Evolutionary conservation across 306 rosid species (phyloP), one percentile per base, ranked within the genome.

Genomic region (Herpetospermum pedunculosum): DNA sequence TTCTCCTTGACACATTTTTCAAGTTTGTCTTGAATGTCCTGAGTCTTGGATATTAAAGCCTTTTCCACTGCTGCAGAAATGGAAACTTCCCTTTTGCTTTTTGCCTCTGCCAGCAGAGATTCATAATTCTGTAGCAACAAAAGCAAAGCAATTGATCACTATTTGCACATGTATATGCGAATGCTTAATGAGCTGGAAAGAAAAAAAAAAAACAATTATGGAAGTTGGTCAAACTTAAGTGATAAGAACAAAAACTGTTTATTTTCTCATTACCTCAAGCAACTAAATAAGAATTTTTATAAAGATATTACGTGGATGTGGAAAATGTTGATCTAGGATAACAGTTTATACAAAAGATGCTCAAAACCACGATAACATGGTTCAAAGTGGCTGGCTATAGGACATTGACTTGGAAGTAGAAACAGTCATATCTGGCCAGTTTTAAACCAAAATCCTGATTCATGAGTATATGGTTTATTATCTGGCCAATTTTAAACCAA

Each of bases 21-120:
- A 79, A 89, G 83, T 77, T 85, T 82, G 64, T 71, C 80, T 87
- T 91, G 97, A 55, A 91, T 80, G 65, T 89, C 90, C 80, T 76
- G 90, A 87, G 87, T 79, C 81, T 73, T 87, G 37, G 84, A 84
- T 83, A 85, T 73, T 57, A 84, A 84, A 75, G 95, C 92, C 65
- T 81, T 79, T 81, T 91, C 95, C 77, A 88, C 91, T 43, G 95
- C 92, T 86, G 89, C 95, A 41, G 89, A 75, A 49, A 87, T 71
- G 67, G 86, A 81, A 71, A 79, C 82, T 65, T 89, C 91, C 81
- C 70, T 75, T 83, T 83, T 91, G 74, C 87, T 76, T 84, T 77
- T 91, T 58, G 96, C 86, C 81, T 94, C 99, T 60, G 63, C 67
- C 37, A 94, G 86, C 78, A 84, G 81, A 77, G 91, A 83, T 78